Evolutionary conservation across 306 rosid genomes (phyloP).

Genomic region (Echinosophora koreensis): DNA sequence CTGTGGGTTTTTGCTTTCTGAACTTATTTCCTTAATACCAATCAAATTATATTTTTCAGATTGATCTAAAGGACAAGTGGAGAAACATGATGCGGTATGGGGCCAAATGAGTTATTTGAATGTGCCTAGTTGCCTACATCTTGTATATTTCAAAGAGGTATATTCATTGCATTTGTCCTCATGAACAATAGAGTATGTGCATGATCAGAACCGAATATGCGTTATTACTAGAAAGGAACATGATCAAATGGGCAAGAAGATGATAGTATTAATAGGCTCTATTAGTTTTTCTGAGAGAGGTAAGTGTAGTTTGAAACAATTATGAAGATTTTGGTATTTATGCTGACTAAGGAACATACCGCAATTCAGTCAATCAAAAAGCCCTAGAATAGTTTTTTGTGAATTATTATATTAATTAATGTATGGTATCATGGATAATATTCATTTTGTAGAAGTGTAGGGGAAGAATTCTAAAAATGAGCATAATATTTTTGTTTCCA

Average conservation of each 20-base stretch:
- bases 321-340: background rate
- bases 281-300: background rate
- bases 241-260: background rate
- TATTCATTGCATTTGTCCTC: background rate
- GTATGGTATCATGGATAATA: no score
- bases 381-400: no score
- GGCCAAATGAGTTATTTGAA: background rate
- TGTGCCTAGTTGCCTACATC: background rate
- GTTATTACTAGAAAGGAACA: background rate
- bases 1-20: background rate
- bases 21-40: background rate
- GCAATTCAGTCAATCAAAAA: no score
- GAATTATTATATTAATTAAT: no score
- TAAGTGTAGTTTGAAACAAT: background rate
- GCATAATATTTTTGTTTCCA: background rate
- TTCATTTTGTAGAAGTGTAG: no score
- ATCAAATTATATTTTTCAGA: slow-evolving; percentile 55
- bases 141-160: background rate
- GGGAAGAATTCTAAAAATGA: background rate
- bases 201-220: background rate
- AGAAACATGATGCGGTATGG: slow-evolving; percentile 18
- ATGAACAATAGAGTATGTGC: background rate
- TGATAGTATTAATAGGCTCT: background rate
- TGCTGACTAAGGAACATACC: background rate
- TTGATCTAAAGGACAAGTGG: slow-evolving; percentile 66